phyloP scores from a whole-genome alignment of 371 early-diverging fungal genomes.

The Rhizopus microsporus region DNA sequence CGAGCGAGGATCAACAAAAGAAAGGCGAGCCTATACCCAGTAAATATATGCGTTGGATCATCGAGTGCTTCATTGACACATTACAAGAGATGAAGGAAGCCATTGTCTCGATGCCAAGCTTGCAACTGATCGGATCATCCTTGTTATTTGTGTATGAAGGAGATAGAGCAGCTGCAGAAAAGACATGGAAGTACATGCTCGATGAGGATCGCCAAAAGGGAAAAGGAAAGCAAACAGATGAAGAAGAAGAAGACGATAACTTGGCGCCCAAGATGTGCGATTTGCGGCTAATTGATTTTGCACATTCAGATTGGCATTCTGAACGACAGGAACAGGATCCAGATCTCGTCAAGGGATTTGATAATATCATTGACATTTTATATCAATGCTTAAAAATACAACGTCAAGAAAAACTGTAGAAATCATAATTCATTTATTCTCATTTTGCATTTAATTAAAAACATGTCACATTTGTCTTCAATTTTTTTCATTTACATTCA shows the following conservation, averaged over 20 bases:
- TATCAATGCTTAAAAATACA: constrained; percentile 26
- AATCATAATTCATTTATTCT: no score
- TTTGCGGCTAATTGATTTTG: constrained; percentile 78
- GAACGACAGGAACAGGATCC: constrained; percentile 36
- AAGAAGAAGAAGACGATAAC: constrained; percentile 52
- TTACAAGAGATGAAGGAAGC: constrained; percentile 53
- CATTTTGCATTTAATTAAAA: neutral
- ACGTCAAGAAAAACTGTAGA: constrained; percentile 23
- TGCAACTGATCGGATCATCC: constrained; percentile 67
- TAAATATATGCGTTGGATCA: constrained; percentile 54
- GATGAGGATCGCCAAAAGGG: constrained; percentile 40
- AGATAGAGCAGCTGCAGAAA: constrained; percentile 52
- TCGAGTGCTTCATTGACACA: constrained; percentile 64
- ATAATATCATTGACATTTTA: constrained; percentile 28
- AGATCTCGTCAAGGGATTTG: constrained; percentile 36
- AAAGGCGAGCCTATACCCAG: constrained; percentile 11
- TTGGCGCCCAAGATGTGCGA: constrained; percentile 53
- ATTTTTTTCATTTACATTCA: constrained; percentile 37
- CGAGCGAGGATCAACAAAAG: constrained; percentile 7
- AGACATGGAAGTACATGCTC: constrained; percentile 40
- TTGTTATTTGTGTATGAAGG: constrained; percentile 76
- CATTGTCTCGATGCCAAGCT: constrained; percentile 44
- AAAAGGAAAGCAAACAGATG: constrained; percentile 19
- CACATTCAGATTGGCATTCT: constrained; percentile 64
- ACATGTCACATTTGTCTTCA: neutral